Evolutionary conservation across 2,329 filamentous ascomycete genomes (phyloP).

Genomic region (Colletotrichum sp.): DNA sequence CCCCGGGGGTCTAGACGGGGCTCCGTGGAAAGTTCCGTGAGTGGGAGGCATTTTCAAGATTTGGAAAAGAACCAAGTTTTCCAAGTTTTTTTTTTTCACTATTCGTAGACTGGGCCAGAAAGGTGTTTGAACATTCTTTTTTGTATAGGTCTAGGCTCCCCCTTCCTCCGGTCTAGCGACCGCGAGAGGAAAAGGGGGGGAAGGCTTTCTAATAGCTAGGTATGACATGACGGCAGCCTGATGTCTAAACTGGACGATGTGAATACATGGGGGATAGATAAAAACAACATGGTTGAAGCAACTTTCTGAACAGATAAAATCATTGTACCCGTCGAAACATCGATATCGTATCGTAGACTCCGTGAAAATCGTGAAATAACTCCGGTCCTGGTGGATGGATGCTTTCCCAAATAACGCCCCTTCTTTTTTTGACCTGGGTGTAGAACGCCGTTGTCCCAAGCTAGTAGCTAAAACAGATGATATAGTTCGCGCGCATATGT

Average conservation of each 20-base stretch:
- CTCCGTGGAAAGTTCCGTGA: neutral
- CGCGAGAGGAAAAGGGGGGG: neutral
- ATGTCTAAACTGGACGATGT: neutral
- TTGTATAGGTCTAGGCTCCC: neutral
- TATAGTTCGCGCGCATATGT: neutral
- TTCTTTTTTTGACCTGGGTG: neutral
- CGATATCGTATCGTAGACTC: neutral
- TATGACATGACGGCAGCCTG: neutral
- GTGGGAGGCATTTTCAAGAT: neutral
- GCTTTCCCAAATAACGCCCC: neutral
- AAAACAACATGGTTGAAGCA: neutral
- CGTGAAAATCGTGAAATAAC: neutral
- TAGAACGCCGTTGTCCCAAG: neutral
- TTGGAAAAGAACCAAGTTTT: neutral
- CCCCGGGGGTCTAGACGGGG: neutral
- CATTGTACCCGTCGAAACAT: neutral
- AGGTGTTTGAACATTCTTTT: neutral
- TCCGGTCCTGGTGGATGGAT: neutral
- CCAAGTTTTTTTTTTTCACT: neutral
- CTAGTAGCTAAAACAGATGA: neutral
- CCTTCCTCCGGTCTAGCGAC: neutral
- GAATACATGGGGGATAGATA: neutral
- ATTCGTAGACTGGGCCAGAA: fast-evolving
- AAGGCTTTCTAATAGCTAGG: neutral
- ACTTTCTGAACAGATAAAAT: neutral